phyloP scores from a whole-genome alignment of 257 asterid species.

The Cordia subcordata region DNA sequence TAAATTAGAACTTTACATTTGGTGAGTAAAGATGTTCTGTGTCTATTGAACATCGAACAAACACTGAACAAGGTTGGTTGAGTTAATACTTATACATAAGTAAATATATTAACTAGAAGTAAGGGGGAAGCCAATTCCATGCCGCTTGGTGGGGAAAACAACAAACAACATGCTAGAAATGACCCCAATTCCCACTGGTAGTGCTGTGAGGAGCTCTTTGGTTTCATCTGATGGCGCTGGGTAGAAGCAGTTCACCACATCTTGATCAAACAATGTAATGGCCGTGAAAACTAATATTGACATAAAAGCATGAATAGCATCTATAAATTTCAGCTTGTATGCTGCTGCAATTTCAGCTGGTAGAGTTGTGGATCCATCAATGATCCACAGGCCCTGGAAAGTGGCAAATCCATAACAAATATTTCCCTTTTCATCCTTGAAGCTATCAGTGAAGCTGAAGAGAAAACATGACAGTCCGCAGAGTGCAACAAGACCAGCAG shows the following conservation, averaged over 20 bases:
- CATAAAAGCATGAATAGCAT: slow-evolving; percentile 79
- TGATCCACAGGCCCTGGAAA: slow-evolving; percentile 59
- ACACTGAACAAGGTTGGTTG: not conserved
- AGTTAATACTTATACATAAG: not conserved
- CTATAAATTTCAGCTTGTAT: slow-evolving; percentile 64
- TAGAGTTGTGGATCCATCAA: slow-evolving; percentile 65
- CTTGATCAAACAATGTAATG: slow-evolving; percentile 61
- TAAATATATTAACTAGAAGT: slow-evolving; percentile 26
- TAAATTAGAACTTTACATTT: too few relatives aligned
- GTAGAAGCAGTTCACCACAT: slow-evolving; percentile 70
- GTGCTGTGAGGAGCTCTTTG: slow-evolving; percentile 57
- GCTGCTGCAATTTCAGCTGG: slow-evolving; percentile 43
- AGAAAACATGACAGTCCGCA: slow-evolving; percentile 69
- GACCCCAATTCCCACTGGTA: slow-evolving; percentile 90
- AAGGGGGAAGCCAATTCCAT: slow-evolving; percentile 88
- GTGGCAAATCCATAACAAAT: slow-evolving; percentile 77
- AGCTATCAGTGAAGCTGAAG: slow-evolving; percentile 77
- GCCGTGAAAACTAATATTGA: slow-evolving; percentile 81
- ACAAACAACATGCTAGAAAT: slow-evolving; percentile 79
- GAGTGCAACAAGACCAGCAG: slow-evolving; percentile 50
- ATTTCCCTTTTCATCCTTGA: slow-evolving; percentile 68
- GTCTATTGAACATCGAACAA: too few relatives aligned
- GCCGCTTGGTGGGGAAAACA: slow-evolving; percentile 75
- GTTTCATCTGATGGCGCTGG: slow-evolving; percentile 59
- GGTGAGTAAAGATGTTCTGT: too few relatives aligned